Percentiles rank a stretch among this genome's conserved stretches.
phyloP scores from a whole-genome alignment of 208 protist genomes.

The Naegleria lovaniensis region DNA sequence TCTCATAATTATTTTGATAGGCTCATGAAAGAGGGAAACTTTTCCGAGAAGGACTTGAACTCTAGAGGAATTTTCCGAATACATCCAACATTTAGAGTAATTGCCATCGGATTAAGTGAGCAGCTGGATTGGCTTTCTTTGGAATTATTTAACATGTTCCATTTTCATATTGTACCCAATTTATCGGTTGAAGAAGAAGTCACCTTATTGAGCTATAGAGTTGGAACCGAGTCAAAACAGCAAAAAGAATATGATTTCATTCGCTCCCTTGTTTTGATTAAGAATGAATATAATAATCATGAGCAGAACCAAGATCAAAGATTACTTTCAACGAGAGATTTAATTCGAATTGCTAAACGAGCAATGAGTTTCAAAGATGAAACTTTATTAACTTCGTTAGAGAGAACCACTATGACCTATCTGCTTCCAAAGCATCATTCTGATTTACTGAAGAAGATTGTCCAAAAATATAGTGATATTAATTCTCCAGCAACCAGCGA shows the following conservation, averaged over 20 bases:
- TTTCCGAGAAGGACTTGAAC: not conserved
- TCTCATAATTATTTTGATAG: conserved; percentile 5
- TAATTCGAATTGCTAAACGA: not conserved
- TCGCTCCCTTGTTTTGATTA: not conserved
- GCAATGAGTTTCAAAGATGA: not conserved
- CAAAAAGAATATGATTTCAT: not conserved
- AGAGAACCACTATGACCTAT: conserved; percentile 15
- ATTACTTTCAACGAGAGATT: conserved; percentile 27
- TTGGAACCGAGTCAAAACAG: not conserved
- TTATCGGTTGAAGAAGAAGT: not conserved
- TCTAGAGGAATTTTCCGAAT: not conserved
- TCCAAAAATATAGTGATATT: not conserved
- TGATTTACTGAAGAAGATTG: not conserved
- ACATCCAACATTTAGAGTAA: not conserved
- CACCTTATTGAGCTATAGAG: not conserved
- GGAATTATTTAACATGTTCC: conserved; percentile 61
- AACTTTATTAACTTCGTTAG: not conserved
- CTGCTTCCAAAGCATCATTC: not conserved
- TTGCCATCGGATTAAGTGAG: not conserved
- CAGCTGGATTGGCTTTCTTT: not conserved
- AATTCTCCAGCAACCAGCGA: not conserved
- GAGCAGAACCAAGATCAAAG: not conserved
- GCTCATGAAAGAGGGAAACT: not conserved
- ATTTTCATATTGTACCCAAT: conserved; percentile 65
- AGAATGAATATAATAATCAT: not conserved